Evolutionary conservation across 768 basidiomycete species (phyloP).

Genomic region (Podaxis sp.): DNA sequence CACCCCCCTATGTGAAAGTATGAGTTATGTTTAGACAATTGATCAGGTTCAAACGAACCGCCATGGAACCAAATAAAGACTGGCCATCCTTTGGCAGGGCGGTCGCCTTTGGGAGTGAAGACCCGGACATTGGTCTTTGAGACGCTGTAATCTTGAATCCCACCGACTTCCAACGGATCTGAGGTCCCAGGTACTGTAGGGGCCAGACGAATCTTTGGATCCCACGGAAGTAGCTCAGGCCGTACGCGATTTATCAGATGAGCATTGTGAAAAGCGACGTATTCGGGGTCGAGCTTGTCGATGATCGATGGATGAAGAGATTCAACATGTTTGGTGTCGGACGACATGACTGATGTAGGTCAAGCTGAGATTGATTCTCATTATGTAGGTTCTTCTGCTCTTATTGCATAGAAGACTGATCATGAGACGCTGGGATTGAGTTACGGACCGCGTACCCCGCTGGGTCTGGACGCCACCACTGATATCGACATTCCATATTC

Average conservation of each 20-base stretch:
- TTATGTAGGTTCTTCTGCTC: not conserved
- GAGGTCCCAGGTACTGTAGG: constrained; percentile 59
- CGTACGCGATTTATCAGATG: constrained; percentile 45
- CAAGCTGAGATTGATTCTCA: not conserved
- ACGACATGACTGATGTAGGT: not conserved
- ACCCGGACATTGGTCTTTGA: constrained; percentile 56
- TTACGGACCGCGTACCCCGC: no score
- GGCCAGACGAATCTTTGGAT: constrained; percentile 51
- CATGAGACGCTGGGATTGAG: not conserved
- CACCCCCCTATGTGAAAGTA: constrained; percentile 55
- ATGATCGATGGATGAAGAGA: constrained; percentile 66
- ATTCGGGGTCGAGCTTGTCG: constrained; percentile 62
- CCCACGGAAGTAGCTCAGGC: constrained; percentile 62
- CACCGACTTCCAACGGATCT: constrained; percentile 54
- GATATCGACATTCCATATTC: no score
- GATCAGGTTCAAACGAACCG: constrained; percentile 36
- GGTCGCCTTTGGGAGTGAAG: constrained; percentile 57
- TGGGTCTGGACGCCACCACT: no score
- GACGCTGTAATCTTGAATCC: constrained; percentile 51
- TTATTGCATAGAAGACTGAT: not conserved
- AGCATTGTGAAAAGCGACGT: constrained; percentile 59
- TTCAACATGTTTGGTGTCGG: constrained; percentile 26
- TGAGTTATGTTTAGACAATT: not conserved
- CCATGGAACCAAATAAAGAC: constrained; percentile 76
- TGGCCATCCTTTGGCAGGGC: constrained; percentile 64